Percentiles rank a stretch among this genome's conserved stretches.
Conservation (phyloP, 2,329 filamentous ascomycete genomes). For the Trichoderma hamatum region DNA sequence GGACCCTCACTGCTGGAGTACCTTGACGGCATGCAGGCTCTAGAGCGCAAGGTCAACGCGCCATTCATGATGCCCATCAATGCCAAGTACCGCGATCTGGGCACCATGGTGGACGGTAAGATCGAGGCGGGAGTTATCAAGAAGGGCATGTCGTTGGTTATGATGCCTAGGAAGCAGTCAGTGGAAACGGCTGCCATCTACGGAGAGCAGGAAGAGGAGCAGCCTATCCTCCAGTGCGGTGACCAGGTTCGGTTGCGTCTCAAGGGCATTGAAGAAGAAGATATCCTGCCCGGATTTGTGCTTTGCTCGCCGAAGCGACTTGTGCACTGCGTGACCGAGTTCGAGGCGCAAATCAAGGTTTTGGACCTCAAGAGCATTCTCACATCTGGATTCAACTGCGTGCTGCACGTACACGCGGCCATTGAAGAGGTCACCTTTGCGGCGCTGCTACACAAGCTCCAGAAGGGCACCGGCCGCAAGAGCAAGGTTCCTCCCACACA, state of each 20-base stretch:
- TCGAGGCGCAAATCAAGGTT: constrained; percentile 96
- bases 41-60: constrained; percentile 94
- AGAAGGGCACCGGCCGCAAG: constrained; percentile 91
- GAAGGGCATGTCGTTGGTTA: constrained; percentile 81
- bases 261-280: constrained; percentile 95
- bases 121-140: constrained; percentile 93
- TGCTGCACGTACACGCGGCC: constrained; percentile 94
- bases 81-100: constrained; percentile 96
- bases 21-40: constrained; percentile 87
- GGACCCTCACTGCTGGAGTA: constrained; percentile 93
- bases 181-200: constrained; percentile 85
- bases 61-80: constrained; percentile 99
- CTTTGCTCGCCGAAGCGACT: constrained; percentile 92
- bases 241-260: constrained; percentile 93
- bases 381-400: constrained; percentile 94
- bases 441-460: constrained; percentile 85
- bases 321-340: constrained; percentile 84
- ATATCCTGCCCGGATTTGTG: constrained; percentile 93
- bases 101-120: constrained; percentile 97
- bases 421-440: constrained; percentile 97
- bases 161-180: constrained; percentile 93
- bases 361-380: constrained; percentile 94
- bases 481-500: constrained; percentile 93
- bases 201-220: constrained; percentile 94
- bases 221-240: constrained; percentile 79